Evolutionary conservation across 345 rosid species (phyloP).

Genomic region (Heritiera fomes): DNA sequence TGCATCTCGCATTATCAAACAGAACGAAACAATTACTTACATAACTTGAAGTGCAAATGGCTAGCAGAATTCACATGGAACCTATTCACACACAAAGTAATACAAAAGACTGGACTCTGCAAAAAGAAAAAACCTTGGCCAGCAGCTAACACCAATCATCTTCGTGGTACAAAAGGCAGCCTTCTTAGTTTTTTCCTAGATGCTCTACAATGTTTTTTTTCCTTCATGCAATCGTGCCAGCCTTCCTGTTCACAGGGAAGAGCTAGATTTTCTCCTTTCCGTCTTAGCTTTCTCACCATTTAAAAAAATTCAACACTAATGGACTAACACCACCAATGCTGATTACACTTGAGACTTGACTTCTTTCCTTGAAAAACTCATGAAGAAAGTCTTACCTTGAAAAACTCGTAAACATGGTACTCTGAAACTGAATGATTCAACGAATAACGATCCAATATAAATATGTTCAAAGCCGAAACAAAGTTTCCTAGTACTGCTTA

Average conservation of each 20-base stretch:
- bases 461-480: slow-evolving; percentile 86
- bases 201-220: not conserved
- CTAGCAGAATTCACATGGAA: not conserved
- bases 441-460: slow-evolving; percentile 83
- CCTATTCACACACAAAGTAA: not conserved
- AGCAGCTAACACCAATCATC: not conserved
- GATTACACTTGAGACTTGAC: not conserved
- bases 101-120: not conserved
- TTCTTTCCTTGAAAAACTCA: not conserved
- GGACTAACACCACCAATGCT: not conserved
- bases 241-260: not conserved
- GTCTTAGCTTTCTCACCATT: not conserved
- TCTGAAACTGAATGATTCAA: slow-evolving; percentile 73
- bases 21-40: not conserved
- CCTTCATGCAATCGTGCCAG: not conserved
- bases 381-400: slow-evolving; percentile 56
- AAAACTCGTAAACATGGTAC: slow-evolving; percentile 93
- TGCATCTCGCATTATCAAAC: not conserved
- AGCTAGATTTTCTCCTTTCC: not conserved
- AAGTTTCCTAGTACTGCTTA: slow-evolving; percentile 88
- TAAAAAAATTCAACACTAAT: not conserved
- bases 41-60: not conserved
- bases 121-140: too few species aligned
- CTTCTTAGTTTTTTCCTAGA: too few species aligned
- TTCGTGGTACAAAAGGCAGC: not conserved